These are phyloP conservation scores for Eucalyptus viminalis DNA, from an alignment of 345 rosid species.

Conservation along the genomic window DNA sequence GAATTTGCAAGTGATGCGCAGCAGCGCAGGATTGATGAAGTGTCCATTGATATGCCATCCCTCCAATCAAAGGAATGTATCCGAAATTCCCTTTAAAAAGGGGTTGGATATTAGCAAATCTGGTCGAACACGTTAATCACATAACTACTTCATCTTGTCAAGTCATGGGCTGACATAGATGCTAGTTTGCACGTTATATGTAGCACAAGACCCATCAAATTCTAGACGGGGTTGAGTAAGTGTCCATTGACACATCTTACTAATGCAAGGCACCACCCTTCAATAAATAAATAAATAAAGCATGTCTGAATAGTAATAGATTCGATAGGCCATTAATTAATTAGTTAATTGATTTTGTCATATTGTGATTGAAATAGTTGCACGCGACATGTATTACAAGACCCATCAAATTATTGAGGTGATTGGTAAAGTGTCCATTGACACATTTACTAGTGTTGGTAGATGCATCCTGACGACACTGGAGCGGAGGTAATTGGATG, in stretches of 20 bases:
- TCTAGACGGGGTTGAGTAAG: too few relatives aligned
- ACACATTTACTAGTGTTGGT: background rate
- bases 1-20: background rate
- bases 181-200: too few relatives aligned
- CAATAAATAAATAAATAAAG: background rate
- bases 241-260: background rate
- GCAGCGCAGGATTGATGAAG: accelerated
- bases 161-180: too few relatives aligned
- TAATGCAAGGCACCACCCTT: background rate
- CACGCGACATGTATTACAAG: background rate
- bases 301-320: background rate
- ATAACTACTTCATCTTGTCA: too few relatives aligned
- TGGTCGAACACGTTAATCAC: too few relatives aligned
- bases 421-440: background rate
- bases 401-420: background rate
- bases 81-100: background rate
- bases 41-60: too few relatives aligned
- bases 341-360: background rate
- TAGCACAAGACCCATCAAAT: too few relatives aligned
- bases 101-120: too few relatives aligned
- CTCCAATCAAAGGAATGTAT: too few relatives aligned
- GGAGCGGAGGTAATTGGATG: background rate
- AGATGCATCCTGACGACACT: background rate
- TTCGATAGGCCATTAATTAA: background rate
- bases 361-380: background rate